phyloP scores from a whole-genome alignment of 352 stramenopile genomes.

The Globisporangium sylvaticum region DNA sequence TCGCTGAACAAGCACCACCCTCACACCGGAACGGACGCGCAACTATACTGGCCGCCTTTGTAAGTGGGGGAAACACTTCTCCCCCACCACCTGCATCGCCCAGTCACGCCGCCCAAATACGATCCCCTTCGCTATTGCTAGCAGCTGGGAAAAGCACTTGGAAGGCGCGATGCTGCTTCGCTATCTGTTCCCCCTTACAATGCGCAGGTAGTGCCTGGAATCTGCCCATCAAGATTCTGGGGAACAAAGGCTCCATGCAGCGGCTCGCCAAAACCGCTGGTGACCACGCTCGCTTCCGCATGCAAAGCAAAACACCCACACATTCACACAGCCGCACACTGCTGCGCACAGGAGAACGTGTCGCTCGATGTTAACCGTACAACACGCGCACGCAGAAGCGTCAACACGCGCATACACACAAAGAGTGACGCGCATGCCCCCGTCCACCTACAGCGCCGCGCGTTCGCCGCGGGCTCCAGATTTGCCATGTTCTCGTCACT shows the following conservation, averaged over 20 bases:
- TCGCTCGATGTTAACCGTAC: background rate
- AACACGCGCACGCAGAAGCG: background rate
- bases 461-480: constrained; percentile 20
- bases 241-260: constrained; percentile 40
- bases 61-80: constrained; percentile 55
- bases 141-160: background rate
- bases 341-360: background rate
- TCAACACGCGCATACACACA: background rate
- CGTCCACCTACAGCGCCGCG: constrained; percentile 11
- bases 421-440: background rate
- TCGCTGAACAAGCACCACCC: background rate
- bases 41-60: constrained; percentile 71
- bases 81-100: constrained; percentile 47
- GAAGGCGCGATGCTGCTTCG: constrained; percentile 14
- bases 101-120: constrained; percentile 8
- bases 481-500: constrained; percentile 43
- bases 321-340: background rate
- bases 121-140: background rate
- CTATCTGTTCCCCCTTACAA: constrained; percentile 77
- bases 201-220: constrained; percentile 73
- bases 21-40: background rate
- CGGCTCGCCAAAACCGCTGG: constrained; percentile 74
- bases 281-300: constrained; percentile 18
- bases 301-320: background rate
- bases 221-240: constrained; percentile 80